Conservation (phyloP, 2,329 filamentous ascomycete species). For the Gaeumannomyces tritici region DNA sequence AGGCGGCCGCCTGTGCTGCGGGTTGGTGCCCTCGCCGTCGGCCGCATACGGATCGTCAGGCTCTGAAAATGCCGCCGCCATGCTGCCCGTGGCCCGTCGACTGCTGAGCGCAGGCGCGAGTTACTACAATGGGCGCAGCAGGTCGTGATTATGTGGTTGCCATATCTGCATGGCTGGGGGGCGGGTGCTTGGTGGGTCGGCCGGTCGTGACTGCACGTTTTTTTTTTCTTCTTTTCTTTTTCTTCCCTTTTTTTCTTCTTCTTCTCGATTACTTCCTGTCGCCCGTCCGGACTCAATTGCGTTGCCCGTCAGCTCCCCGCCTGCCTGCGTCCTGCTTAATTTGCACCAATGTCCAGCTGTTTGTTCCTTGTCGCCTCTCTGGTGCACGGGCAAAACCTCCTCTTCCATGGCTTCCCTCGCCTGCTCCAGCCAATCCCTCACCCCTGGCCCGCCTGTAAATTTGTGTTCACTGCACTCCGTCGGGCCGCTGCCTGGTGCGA, state of each 20-base stretch:
- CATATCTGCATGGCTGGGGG: neutral
- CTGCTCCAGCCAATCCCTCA: neutral
- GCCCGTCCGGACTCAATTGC: too few species aligned
- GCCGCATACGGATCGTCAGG: constrained; percentile 15
- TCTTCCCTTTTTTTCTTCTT: neutral
- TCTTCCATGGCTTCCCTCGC: neutral
- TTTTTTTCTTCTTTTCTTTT: neutral
- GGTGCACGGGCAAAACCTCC: neutral
- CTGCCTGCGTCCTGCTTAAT: neutral
- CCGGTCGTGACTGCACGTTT: neutral
- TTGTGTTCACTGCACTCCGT: neutral
- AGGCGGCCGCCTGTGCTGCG: neutral
- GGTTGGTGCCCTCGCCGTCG: constrained; percentile 9
- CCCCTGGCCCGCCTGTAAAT: neutral
- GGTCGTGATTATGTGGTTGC: neutral
- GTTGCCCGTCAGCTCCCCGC: neutral
- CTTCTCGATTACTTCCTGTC: too few species aligned
- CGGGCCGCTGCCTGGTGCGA: neutral
- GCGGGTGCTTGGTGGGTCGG: neutral
- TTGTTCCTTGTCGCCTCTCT: neutral
- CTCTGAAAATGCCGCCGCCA: constrained; percentile 4
- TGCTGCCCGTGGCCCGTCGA: neutral
- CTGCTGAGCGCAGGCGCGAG: neutral
- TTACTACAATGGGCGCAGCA: neutral
- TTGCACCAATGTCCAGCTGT: neutral